These are phyloP conservation scores for Rhodotorula taiwanensis DNA, from an alignment of 768 basidiomycete species.

Conservation along the genomic window DNA sequence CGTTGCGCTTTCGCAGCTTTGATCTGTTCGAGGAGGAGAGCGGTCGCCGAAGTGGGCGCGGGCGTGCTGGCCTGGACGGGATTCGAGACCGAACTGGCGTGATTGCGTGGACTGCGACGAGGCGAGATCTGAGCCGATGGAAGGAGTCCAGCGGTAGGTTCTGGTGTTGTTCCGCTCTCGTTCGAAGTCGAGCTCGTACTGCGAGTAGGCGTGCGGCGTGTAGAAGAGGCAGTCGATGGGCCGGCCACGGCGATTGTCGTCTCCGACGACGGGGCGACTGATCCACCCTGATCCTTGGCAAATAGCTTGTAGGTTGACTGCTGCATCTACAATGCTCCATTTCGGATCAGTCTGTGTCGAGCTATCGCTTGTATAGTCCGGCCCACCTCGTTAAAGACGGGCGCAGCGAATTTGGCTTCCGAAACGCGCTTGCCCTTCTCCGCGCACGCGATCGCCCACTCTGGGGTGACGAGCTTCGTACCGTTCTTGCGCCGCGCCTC, in stretches of 20 bases:
- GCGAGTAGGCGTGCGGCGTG: too few relatives aligned
- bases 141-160: not conserved
- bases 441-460: slow-evolving; percentile 54
- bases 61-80: not conserved
- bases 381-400: slow-evolving; percentile 21
- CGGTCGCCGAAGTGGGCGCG: not conserved
- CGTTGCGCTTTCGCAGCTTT: too few relatives aligned
- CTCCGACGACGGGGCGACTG: not conserved
- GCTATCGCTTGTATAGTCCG: too few relatives aligned
- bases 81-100: not conserved
- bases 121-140: not conserved
- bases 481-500: slow-evolving; percentile 52
- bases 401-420: slow-evolving; percentile 55
- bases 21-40: slow-evolving; percentile 12
- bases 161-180: too few relatives aligned
- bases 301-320: slow-evolving; percentile 4
- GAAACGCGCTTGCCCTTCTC: slow-evolving; percentile 55
- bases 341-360: too few relatives aligned
- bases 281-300: not conserved
- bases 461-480: slow-evolving; percentile 56
- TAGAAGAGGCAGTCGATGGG: too few relatives aligned
- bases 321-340: slow-evolving; percentile 6
- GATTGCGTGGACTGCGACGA: not conserved
- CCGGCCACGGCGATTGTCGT: not conserved
- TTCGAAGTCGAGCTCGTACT: too few relatives aligned